These are phyloP conservation scores for Allium sativum DNA, from an alignment of 106 monocot species.

Conservation along the genomic window DNA sequence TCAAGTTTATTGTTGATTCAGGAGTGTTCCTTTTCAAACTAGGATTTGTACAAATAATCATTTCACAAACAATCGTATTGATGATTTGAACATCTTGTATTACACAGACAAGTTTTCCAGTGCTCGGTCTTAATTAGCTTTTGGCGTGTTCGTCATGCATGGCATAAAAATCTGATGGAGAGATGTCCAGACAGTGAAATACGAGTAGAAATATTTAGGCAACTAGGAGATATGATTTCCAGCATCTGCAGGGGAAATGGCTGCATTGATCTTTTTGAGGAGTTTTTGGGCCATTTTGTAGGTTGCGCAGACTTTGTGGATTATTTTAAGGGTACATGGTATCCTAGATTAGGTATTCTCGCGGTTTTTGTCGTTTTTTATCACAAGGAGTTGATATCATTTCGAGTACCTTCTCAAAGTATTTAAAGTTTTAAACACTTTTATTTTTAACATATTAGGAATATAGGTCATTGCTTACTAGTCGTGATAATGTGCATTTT, in stretches of 20 bases:
- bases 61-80: not conserved
- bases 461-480: no score
- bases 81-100: constrained; percentile 9
- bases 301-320: constrained; percentile 69
- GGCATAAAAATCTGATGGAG: constrained; percentile 70
- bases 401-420: no score
- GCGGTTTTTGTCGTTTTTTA: not conserved
- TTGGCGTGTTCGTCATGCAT: constrained; percentile 82
- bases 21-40: no score
- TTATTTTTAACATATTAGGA: no score
- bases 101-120: constrained; percentile 61
- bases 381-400: no score
- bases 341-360: constrained; percentile 69
- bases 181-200: constrained; percentile 45
- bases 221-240: constrained; percentile 45
- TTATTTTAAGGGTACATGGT: constrained; percentile 79
- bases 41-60: no score
- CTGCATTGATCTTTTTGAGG: constrained; percentile 37
- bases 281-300: constrained; percentile 63
- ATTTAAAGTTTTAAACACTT: no score
- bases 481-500: no score
- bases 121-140: constrained; percentile 74
- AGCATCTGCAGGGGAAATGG: constrained; percentile 48
- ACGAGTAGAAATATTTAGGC: constrained; percentile 33
- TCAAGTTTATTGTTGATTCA: no score